Evolutionary conservation across 2,329 filamentous ascomycete genomes (phyloP), one percentile per base, ranked within the genome.

Genomic region (Lasiodiplodia sp.): DNA sequence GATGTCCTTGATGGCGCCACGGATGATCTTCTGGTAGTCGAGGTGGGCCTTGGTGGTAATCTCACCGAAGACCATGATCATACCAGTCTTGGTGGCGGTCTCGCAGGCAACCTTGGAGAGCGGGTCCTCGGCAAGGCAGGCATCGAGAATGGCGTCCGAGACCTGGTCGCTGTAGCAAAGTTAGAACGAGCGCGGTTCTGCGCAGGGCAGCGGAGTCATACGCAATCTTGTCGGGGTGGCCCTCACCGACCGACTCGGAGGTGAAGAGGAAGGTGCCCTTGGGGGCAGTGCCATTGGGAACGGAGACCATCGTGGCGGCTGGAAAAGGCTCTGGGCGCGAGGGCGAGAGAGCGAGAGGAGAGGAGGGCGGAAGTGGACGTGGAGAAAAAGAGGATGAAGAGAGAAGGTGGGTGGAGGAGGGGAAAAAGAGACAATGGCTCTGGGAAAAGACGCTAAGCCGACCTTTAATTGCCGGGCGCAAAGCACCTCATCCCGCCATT

Each of bases 31-130:
- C 85, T 99, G 96, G 91, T 97, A 99, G 88, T 99, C 96, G 77
- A 98, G 87, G 75, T 86, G 88, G 84, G 95, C 91, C 87, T 97
- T 96, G 86, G 96, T 98, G 84, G 94, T 96, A 84, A 99, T 99
- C 84, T 99, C 96, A 71, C 80, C 80, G 60, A 81, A 81, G 73
- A 81, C 91, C 96, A 99, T 98, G 84, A 99, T 88, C 96, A 99
- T 91, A 79, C 96, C 96, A 76, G 96, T 99, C 92, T 99, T 99
- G 87, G 96, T 97, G 79, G 96, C 96, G 75, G 95, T 97, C 88
- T 99, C 96, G 85, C 96, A 99, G 82, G 96, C 96, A 77, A 98
- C 88, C 86, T 98, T 99, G 87, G 96, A 98, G 80, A 97, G 90
- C 74, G 95, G 95, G 83, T 99, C 96, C 84, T 96, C 92, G 72